Base-by-base conservation (phyloP, 2,329 filamentous ascomycete genomes). In the Clarireedia monteithiana region DNA sequence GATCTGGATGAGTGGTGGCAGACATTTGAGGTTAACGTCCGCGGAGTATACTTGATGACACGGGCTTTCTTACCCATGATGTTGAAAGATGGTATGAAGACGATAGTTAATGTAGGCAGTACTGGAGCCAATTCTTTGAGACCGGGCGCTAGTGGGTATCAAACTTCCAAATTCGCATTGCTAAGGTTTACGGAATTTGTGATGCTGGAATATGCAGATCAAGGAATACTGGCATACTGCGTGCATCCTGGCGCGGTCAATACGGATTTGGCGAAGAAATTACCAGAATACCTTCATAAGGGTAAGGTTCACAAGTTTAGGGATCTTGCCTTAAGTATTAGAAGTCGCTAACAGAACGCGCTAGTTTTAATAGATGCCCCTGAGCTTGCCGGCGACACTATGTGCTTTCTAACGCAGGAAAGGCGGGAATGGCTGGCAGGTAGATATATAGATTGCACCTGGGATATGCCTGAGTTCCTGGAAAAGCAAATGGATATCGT, bases 121-220 rank as follows among this genome's bases (percentile, higher is more conserved):
- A 70, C 75, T 1, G 78, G 72, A 4, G 74, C 69, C 0, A 68
- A 71, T 54, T 58, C 70, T 52, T 63, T 72, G 17, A 58, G 62
- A 2, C 61, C 62, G 0, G 73, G 75, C n/a, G 66, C 66, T 1
- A 73, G 72, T 23, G 71, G 70, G 4, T 83, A 83, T 56, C 68
- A 73, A 53, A 72, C 71, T 2, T 69, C 71, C 24, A 82, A 82
- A 63, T 69, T 79, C 40, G 79, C 77, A 6, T 54, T 79, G 36
- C 62, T 74, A 15, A 69, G 77, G 10, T 70, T 82, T 46, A 76
- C 73, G 1, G 78, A 82, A 62, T 76, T 73, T 59, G 59, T 79
- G 7, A 68, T 71, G 40, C 66, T 65, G 0, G 80, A 81, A 47
- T 75, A 79, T 61, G 68, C 62, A 2, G 61, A 70, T 46, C 39